Evolutionary conservation across 805 yeast genomes (phyloP), one percentile per base, ranked within the genome.

Genomic region (Limtongia smithiae): DNA sequence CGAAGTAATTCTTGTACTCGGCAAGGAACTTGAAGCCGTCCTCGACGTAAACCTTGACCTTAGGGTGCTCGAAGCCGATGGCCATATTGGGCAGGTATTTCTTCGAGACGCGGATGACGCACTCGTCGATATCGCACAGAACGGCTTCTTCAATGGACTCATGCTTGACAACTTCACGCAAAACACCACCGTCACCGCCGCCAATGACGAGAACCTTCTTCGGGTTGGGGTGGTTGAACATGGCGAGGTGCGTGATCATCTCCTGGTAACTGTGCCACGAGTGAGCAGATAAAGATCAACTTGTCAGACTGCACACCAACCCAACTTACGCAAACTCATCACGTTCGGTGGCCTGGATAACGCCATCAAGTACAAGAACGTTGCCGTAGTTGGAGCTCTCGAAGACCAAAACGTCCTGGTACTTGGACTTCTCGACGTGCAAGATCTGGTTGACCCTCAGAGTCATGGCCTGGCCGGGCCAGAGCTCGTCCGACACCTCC

Each of bases 401-500:
- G 75, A 91, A 93, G 46, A 93, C 93, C 50, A 91, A 74, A 17
- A 91, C 90, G 65, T 91, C 97, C 74, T 91, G 98, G 71, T 85
- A 91, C 69, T 82, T 78, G 53, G 96, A 86, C 69, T 83, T 78
- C 68, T 84, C 95, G 55, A 79, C 84, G 71, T 85, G 89, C 59
- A 91, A 76, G 45, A 91, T 79, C 69, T 89, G 81, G 60, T 91
- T 88, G 50, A 91, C 97, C 58, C 82, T 79, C 61, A 91, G 76
- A 44, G 89, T 79, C 93, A 93, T 83, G 60, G 97, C 97, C 77
- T 90, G 96, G 59, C 98, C 98, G 27, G 98, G 97, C 95, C 96
- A 91, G 87, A 88, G 85, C 66, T 95, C 86, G 69, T 90, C 87
- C 60, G 95, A 85, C 68, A 85, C 76, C 71, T 91, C 98, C 63